phyloP scores from a whole-genome alignment of 1,139 yeast genomes.

The Candida sanyaensis region DNA sequence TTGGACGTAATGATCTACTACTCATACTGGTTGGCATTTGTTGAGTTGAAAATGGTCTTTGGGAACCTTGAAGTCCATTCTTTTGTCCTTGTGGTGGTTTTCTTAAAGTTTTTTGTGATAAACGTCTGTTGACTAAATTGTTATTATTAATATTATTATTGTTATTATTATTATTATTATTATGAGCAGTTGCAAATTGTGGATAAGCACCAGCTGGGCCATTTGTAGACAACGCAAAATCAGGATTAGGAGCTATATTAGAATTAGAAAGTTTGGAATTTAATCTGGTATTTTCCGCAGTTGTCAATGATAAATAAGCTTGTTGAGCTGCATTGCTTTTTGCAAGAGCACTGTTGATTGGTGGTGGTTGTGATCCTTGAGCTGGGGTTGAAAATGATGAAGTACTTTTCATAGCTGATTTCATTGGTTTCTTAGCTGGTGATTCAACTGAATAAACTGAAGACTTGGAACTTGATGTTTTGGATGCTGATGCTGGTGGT shows the following conservation, averaged over 20 bases:
- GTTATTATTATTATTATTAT: conserved; percentile 5
- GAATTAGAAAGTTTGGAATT: conserved; percentile 53
- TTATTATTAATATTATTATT: background rate
- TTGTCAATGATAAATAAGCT: conserved; percentile 67
- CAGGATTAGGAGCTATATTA: conserved; percentile 3
- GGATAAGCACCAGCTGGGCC: conserved; percentile 15
- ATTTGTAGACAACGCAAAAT: conserved; percentile 6
- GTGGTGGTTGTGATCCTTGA: conserved; percentile 9
- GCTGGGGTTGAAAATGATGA: conserved; percentile 25
- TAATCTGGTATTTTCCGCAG: conserved; percentile 75
- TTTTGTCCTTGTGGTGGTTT: conserved; percentile 17
- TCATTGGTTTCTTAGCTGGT: conserved; percentile 43
- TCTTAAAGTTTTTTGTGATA: conserved; percentile 36
- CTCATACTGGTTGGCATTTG: conserved; percentile 26
- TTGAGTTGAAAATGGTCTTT: conserved; percentile 37
- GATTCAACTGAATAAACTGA: conserved; percentile 36
- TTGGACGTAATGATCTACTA: conserved; percentile 31
- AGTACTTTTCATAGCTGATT: conserved; percentile 65
- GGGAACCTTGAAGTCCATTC: background rate
- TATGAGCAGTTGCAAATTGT: conserved; percentile 8
- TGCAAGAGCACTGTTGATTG: conserved; percentile 10
- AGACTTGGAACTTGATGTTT: conserved; percentile 27
- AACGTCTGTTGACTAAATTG: conserved; percentile 20
- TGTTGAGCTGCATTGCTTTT: conserved; percentile 50
- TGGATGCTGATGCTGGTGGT: conserved; percentile 15